Percentiles rank a stretch among this genome's conserved stretches.
Conservation (phyloP, 1,284 basidiomycete genomes). For the Ganoderma resinaceum region DNA sequence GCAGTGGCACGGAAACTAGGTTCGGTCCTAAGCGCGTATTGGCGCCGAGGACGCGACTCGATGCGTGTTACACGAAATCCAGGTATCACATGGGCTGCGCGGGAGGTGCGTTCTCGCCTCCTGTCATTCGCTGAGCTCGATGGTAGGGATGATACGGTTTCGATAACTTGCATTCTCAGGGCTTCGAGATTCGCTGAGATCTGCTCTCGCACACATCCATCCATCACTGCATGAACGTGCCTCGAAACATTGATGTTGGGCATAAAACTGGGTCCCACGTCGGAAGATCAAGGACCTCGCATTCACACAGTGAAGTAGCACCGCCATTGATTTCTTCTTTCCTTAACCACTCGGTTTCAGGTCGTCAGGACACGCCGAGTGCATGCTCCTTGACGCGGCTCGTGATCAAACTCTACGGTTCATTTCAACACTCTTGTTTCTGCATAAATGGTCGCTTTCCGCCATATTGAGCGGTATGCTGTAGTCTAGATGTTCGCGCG, state of each 20-base stretch:
- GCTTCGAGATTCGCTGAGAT: background rate
- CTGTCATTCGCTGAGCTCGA: background rate
- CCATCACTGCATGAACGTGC: background rate
- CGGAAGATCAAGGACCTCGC: background rate
- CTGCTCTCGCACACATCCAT: background rate
- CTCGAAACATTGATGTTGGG: background rate
- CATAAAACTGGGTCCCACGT: background rate
- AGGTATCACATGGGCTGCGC: constrained; percentile 2
- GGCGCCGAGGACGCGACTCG: constrained; percentile 5
- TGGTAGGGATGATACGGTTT: background rate
- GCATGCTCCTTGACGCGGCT: background rate
- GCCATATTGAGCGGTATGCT: background rate
- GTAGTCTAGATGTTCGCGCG: background rate
- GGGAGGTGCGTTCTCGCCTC: background rate
- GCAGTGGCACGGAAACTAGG: background rate
- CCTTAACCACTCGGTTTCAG: background rate
- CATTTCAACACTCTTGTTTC: background rate
- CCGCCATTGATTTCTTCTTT: background rate
- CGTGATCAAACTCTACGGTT: background rate
- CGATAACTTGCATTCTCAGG: background rate
- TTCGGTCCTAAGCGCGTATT: constrained; percentile 1
- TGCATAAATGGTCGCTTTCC: background rate
- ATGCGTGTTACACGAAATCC: background rate
- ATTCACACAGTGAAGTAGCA: constrained; percentile 3
- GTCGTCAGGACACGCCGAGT: background rate